Base-by-base conservation (phyloP, 805 yeast species). In the Cyberlindnera saturnus region DNA sequence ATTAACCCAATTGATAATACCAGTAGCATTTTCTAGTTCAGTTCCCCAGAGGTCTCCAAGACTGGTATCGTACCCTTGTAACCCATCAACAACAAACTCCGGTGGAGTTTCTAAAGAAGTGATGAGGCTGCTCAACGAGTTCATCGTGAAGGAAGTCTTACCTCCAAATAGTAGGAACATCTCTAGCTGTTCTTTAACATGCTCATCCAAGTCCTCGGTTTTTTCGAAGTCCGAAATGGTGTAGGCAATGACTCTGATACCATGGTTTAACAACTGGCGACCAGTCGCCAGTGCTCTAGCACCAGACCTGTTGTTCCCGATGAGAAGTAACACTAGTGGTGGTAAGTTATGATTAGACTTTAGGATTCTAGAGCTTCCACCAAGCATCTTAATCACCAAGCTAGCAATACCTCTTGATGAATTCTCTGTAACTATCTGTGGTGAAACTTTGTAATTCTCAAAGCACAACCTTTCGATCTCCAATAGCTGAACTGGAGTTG, bases 31-130 rank as follows among this genome's bases (percentile, higher is more conserved):
- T 19, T 62, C 53, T 17, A 70, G 50, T 40, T 76, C 81, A 2
- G 43, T 50, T 3, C 53, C 62, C 56, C 59, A 42, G 54, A 82
- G 61, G 58, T 85, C 93, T 29, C 73, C 73, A 40, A 86, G 62
- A 42, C 76, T 83, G 19, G 79, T 75, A 52, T 86, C 93, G 50
- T 77, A 82, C 0, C 96, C 96, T 58, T 86, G 96, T 52, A 89
- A 68, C 1, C 89, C 93, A 61, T 89, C 97, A 16, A 89, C 57
- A 9, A 88, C 74, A 46, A 89, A 67, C 57, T 88, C 96, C 14
- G 86, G 78, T 0, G 95, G 93, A 2, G 86, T 74, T 36, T 82
- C 85, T 33, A 80, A 64, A 44, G 74, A 73, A 11, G 59, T 67
- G 51, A 69, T 60, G 32, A 63, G 61, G 19, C 38, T 61, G 43